Evolutionary conservation across 257 asterid genomes (phyloP).

Genomic region (Paraleonurus japonicus): DNA sequence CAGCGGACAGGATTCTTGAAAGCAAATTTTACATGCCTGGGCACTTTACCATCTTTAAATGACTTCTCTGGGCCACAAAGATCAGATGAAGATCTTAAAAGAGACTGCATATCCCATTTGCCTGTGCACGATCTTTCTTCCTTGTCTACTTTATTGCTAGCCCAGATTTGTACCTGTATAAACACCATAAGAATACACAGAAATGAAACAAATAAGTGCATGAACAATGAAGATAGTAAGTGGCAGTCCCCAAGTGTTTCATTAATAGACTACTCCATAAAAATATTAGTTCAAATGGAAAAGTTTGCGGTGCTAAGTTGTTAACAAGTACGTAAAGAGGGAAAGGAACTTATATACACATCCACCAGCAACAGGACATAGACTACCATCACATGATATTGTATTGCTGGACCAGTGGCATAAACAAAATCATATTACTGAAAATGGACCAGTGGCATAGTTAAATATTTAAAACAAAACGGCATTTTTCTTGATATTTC

Average conservation of each 20-base stretch:
- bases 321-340: not conserved
- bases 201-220: not conserved
- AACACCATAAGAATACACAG: constrained; percentile 24
- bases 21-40: constrained; percentile 79
- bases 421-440: not conserved
- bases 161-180: constrained; percentile 93
- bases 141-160: constrained; percentile 71
- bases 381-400: not conserved
- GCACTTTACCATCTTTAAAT: constrained; percentile 45
- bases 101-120: constrained; percentile 83
- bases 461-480: too few relatives aligned
- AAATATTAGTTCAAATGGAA: not conserved
- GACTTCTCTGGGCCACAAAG: constrained; percentile 77
- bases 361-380: constrained; percentile 19
- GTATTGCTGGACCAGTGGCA: constrained; percentile 8
- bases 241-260: constrained; percentile 14
- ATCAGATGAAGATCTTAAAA: constrained; percentile 70
- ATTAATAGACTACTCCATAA: constrained; percentile 2
- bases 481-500: too few relatives aligned
- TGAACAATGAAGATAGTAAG: constrained; percentile 5
- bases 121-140: constrained; percentile 90
- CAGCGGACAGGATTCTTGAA: constrained; percentile 80
- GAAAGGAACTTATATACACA: not conserved
- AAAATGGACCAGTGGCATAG: too few relatives aligned
- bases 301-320: not conserved